phyloP scores from a whole-genome alignment of 345 rosid species.

The Eucalyptus regnans region DNA sequence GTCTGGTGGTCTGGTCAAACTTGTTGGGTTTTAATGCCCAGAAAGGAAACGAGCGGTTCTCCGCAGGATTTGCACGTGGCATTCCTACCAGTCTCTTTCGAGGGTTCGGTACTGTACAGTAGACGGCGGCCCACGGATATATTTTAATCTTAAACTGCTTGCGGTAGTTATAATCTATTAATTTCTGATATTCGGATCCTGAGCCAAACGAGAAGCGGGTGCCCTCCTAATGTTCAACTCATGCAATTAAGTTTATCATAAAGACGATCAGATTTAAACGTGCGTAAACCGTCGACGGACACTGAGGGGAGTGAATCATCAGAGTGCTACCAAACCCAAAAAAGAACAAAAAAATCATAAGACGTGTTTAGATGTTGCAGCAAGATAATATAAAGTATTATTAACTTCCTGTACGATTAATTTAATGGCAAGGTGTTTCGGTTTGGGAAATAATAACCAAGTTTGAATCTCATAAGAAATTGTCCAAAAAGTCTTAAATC shows the following conservation, averaged over 20 bases:
- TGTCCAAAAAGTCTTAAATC: no score
- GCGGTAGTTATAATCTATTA: neutral
- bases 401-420: neutral
- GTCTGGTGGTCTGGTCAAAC: neutral
- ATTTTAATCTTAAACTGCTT: neutral
- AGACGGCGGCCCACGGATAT: neutral
- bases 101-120: neutral
- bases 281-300: neutral
- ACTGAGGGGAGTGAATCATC: neutral
- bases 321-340: no score
- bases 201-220: neutral
- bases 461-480: no score
- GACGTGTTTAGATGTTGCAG: neutral
- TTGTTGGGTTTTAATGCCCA: neutral
- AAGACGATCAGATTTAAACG: neutral
- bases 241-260: neutral
- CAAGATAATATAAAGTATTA: neutral
- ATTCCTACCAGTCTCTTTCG: neutral
- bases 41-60: neutral
- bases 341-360: neutral
- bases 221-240: neutral
- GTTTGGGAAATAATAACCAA: no score
- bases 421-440: neutral
- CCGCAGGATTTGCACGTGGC: neutral
- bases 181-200: neutral